These are phyloP conservation scores for Xylaria castorea DNA, from an alignment of 495 filamentous ascomycete species.

Conservation along the genomic window DNA sequence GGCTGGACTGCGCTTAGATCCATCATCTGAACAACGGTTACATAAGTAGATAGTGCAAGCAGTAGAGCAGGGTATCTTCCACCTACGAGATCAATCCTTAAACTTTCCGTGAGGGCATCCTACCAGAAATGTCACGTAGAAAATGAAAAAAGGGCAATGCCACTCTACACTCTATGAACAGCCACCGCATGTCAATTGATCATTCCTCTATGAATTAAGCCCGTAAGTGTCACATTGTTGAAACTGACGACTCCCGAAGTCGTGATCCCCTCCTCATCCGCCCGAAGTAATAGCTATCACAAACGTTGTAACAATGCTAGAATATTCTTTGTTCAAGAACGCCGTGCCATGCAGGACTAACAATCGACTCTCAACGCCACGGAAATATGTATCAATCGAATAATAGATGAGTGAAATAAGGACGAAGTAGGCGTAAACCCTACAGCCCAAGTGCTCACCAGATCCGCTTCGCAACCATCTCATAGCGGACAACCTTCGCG, in stretches of 20 bases:
- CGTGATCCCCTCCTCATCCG: neutral
- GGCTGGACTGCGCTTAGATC: too few relatives aligned
- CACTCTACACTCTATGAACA: neutral
- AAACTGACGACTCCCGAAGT: neutral
- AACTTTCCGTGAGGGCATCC: too few relatives aligned
- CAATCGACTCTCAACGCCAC: neutral
- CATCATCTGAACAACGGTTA: too few relatives aligned
- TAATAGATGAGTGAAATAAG: neutral
- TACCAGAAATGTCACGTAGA: too few relatives aligned
- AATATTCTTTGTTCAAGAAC: neutral
- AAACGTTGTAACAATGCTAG: neutral
- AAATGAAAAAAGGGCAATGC: neutral
- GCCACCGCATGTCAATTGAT: neutral
- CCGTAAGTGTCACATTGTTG: neutral
- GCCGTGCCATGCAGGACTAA: slow-evolving; percentile 19
- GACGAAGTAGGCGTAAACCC: neutral
- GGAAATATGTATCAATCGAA: neutral
- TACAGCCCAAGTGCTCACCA: slow-evolving; percentile 60
- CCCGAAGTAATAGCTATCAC: neutral
- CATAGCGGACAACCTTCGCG: slow-evolving; percentile 79
- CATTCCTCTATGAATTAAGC: neutral
- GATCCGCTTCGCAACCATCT: slow-evolving; percentile 93
- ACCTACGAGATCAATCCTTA: too few relatives aligned
- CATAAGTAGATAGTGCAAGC: too few relatives aligned
- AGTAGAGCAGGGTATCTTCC: too few relatives aligned